phyloP scores from a whole-genome alignment of 2,329 filamentous ascomycete genomes.

The Alternaria angustiovoidea region DNA sequence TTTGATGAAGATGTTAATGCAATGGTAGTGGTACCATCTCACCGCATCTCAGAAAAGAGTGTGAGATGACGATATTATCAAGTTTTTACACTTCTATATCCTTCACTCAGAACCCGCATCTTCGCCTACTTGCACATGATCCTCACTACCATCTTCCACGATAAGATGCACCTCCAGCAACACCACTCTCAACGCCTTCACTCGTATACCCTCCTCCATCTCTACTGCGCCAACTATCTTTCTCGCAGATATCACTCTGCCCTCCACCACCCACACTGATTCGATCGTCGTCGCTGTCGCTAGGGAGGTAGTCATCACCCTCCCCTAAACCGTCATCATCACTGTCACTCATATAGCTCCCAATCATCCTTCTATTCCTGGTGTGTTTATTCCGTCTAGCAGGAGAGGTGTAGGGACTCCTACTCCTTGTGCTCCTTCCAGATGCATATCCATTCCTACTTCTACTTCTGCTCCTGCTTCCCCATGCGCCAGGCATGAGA shows the following conservation, averaged over 20 bases:
- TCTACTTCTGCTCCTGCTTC: not conserved
- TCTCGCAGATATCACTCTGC: not conserved
- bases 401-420: not conserved
- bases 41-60: too few relatives aligned
- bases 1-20: too few relatives aligned
- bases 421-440: not conserved
- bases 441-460: not conserved
- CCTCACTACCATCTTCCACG: not conserved
- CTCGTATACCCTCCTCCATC: slow-evolving; percentile 4
- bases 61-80: not conserved
- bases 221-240: not conserved
- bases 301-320: slow-evolving; percentile 5
- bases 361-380: not conserved
- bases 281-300: slow-evolving; percentile 1
- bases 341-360: not conserved
- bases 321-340: slow-evolving; percentile 12
- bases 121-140: not conserved
- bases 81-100: not conserved
- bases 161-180: not conserved
- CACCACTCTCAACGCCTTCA: not conserved
- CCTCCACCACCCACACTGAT: not conserved
- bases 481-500: not conserved
- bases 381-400: not conserved
- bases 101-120: not conserved
- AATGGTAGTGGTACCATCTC: not conserved